Conservation (phyloP, 441 rosid genomes). For the Erodium trifolium region DNA sequence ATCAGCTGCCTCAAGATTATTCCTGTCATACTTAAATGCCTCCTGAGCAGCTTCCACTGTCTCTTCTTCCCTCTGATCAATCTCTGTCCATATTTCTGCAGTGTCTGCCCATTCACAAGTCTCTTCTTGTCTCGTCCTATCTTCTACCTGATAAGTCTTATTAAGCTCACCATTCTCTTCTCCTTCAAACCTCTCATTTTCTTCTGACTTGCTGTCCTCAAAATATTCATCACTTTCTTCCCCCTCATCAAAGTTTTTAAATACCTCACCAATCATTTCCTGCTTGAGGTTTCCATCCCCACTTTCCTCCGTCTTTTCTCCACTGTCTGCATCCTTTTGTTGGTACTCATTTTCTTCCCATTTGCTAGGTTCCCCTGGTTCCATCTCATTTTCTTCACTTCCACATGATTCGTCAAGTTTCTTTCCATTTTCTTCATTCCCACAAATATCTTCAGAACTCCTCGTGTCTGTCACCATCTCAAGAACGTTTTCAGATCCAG, state of each 20-base stretch:
- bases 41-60: constrained; percentile 22
- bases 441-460: constrained; percentile 15
- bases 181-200: constrained; percentile 20
- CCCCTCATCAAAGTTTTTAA: constrained; percentile 20
- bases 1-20: constrained; percentile 22
- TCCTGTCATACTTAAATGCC: constrained; percentile 19
- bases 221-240: constrained; percentile 30
- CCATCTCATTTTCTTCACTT: constrained; percentile 28
- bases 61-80: constrained; percentile 27
- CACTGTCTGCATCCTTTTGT: constrained; percentile 21
- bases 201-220: constrained; percentile 34
- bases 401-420: constrained; percentile 34
- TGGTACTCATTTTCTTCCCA: constrained; percentile 31
- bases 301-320: constrained; percentile 21
- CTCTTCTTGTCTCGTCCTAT: constrained; percentile 16
- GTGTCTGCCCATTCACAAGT: constrained; percentile 29
- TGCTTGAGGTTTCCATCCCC: constrained; percentile 16
- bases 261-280: constrained; percentile 19
- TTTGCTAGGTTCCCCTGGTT: constrained; percentile 23
- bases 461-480: constrained; percentile 19
- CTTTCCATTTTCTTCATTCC: constrained; percentile 27
- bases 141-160: constrained; percentile 7
- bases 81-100: constrained; percentile 26
- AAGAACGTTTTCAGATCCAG: constrained; percentile 16
- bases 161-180: constrained; percentile 32